Conservation (phyloP, 1,284 basidiomycete species). For the Gymnopus androsaceus region DNA sequence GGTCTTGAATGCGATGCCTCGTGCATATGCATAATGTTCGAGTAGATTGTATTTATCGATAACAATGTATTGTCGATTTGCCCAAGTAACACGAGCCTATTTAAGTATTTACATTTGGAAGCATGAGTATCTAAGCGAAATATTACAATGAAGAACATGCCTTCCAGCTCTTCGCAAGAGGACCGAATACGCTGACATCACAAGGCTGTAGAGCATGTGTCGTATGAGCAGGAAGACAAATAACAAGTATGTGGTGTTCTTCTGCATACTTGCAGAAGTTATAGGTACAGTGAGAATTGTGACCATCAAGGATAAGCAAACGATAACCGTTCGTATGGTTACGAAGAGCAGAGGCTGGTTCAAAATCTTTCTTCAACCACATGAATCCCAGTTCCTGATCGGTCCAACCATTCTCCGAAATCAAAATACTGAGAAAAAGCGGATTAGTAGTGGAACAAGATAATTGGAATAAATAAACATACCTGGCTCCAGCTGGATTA, state of each 20-base stretch:
- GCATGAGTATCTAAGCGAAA: neutral
- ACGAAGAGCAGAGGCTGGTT: constrained; percentile 28
- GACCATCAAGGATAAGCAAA: constrained; percentile 44
- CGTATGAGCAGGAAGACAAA: constrained; percentile 36
- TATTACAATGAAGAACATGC: constrained; percentile 18
- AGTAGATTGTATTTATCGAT: constrained; percentile 23
- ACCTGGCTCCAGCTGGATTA: constrained; percentile 34
- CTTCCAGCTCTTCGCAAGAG: constrained; percentile 29
- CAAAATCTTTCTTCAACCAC: constrained; percentile 40
- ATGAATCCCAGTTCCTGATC: constrained; percentile 33
- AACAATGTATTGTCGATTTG: neutral
- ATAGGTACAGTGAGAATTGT: too few relatives aligned
- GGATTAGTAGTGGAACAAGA: neutral
- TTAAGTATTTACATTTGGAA: neutral
- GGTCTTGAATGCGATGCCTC: constrained; percentile 16
- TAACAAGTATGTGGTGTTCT: constrained; percentile 28
- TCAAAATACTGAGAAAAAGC: constrained; percentile 12
- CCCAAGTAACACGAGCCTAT: too few relatives aligned
- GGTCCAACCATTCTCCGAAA: constrained; percentile 42
- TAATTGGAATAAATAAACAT: constrained; percentile 16
- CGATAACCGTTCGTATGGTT: constrained; percentile 26
- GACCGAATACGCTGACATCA: constrained; percentile 34
- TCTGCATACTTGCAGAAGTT: constrained; percentile 30
- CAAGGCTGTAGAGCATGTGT: constrained; percentile 34
- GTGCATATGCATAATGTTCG: constrained; percentile 8